These are phyloP conservation scores for Paramyrothecium sp. DNA, from an alignment of 2,329 filamentous ascomycete species.

Conservation along the genomic window DNA sequence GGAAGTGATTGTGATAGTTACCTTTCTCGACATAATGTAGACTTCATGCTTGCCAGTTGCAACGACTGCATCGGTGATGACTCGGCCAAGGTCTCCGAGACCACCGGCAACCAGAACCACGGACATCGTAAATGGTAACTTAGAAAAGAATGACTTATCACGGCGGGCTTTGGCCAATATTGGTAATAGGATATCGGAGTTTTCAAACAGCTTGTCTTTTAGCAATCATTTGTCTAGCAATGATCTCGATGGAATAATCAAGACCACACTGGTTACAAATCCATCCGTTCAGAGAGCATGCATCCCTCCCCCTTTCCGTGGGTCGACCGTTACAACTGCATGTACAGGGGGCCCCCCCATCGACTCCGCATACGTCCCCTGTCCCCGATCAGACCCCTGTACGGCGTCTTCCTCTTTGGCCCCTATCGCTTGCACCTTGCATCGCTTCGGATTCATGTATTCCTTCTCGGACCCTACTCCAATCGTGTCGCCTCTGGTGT, in stretches of 20 bases:
- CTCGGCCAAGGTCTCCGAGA: constrained; percentile 41
- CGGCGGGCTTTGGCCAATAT: too few relatives aligned
- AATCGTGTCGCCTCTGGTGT: background rate
- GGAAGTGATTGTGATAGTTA: constrained; percentile 5
- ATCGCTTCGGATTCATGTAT: background rate
- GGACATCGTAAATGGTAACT: constrained; percentile 13
- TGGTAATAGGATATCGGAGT: too few relatives aligned
- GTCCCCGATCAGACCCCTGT: too few relatives aligned
- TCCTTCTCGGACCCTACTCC: background rate
- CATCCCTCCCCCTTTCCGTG: too few relatives aligned
- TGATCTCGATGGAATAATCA: background rate
- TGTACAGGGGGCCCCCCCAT: too few relatives aligned
- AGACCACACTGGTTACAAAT: background rate
- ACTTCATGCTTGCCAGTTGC: constrained; percentile 34
- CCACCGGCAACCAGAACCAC: constrained; percentile 46
- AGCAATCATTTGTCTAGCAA: too few relatives aligned
- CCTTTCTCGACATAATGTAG: constrained; percentile 40
- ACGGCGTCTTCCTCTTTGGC: too few relatives aligned
- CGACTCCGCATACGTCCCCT: too few relatives aligned
- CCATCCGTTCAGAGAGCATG: background rate
- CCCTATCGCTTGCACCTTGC: background rate
- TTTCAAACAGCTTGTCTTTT: too few relatives aligned
- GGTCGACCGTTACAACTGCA: too few relatives aligned
- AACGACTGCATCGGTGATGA: constrained; percentile 41
- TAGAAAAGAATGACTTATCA: background rate